These are phyloP conservation scores for Euphrasia arctica DNA, from an alignment of 305 asterid genomes.

Conservation along the genomic window DNA sequence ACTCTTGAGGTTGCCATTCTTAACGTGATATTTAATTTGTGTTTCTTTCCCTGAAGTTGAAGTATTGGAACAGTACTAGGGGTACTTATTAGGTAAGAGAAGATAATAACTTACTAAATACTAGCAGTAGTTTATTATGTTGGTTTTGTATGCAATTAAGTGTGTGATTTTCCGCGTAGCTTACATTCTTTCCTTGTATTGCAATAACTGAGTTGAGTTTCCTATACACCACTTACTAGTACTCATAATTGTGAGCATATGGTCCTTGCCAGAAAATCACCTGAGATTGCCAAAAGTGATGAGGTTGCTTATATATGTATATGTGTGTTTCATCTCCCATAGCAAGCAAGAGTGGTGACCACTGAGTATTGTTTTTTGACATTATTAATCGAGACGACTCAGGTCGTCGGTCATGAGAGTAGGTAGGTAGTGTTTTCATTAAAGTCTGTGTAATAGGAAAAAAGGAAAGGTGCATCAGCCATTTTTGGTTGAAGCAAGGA, in stretches of 20 bases:
- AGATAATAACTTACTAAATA: too few relatives aligned
- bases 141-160: too few relatives aligned
- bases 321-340: conserved; percentile 1
- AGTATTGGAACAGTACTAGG: background rate
- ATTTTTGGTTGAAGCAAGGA: conserved; percentile 16
- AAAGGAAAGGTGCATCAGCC: conserved; percentile 5
- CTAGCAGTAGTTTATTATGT: too few relatives aligned
- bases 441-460: background rate
- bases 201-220: background rate
- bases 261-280: conserved; percentile 1
- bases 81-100: too few relatives aligned
- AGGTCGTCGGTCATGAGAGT: conserved; percentile 20
- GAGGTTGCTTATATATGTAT: background rate
- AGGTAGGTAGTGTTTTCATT: conserved; percentile 18
- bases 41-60: conserved; percentile 19
- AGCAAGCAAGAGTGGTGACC: conserved; percentile 22
- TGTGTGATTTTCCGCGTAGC: background rate
- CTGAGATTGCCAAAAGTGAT: conserved; percentile 20
- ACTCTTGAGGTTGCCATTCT: conserved; percentile 15
- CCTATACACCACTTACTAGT: background rate
- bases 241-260: conserved; percentile 1
- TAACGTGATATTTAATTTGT: background rate
- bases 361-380: conserved; percentile 5
- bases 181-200: background rate
- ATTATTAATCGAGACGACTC: conserved; percentile 9